phyloP scores from a whole-genome alignment of 2,329 filamentous ascomycete species.

The Stagonosporopsis tanaceti region DNA sequence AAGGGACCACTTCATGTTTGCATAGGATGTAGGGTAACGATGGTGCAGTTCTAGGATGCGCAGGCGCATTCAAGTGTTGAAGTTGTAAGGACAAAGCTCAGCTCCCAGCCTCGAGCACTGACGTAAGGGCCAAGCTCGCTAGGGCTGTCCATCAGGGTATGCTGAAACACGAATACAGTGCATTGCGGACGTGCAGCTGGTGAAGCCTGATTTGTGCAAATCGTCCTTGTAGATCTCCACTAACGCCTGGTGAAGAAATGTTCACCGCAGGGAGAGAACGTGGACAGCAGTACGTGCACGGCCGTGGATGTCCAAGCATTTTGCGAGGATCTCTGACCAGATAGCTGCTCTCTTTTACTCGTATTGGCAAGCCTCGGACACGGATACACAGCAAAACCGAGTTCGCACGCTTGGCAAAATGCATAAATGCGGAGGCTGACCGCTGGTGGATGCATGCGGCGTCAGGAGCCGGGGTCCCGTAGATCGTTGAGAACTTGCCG shows the following conservation, averaged over 20 bases:
- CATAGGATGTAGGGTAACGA: constrained; percentile 5
- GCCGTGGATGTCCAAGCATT: not conserved
- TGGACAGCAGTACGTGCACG: not conserved
- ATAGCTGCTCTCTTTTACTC: not conserved
- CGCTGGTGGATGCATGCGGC: constrained; percentile 5
- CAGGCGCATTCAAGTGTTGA: constrained; percentile 10
- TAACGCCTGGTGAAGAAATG: not conserved
- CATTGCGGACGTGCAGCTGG: not conserved
- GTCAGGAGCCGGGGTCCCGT: constrained; percentile 5
- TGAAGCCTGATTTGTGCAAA: constrained; percentile 6
- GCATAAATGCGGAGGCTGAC: constrained; percentile 5
- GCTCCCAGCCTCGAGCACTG: constrained; percentile 6
- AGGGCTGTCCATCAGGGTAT: constrained; percentile 12
- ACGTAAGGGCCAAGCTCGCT: constrained; percentile 18
- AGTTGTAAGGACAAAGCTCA: not conserved
- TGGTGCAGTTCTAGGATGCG: constrained; percentile 4
- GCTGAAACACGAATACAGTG: constrained; percentile 12
- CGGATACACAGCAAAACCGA: constrained; percentile 7
- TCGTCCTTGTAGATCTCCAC: too few relatives aligned
- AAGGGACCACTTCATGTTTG: constrained; percentile 28
- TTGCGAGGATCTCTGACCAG: not conserved
- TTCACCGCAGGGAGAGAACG: not conserved
- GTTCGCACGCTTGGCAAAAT: not conserved
- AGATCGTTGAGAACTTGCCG: constrained; percentile 13
- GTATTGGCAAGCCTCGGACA: constrained; percentile 4